Percentiles rank a stretch among this genome's conserved stretches.
These are phyloP conservation scores for Mixia osmundae DNA, from an alignment of 1,284 basidiomycete genomes.

Conservation along the genomic window DNA sequence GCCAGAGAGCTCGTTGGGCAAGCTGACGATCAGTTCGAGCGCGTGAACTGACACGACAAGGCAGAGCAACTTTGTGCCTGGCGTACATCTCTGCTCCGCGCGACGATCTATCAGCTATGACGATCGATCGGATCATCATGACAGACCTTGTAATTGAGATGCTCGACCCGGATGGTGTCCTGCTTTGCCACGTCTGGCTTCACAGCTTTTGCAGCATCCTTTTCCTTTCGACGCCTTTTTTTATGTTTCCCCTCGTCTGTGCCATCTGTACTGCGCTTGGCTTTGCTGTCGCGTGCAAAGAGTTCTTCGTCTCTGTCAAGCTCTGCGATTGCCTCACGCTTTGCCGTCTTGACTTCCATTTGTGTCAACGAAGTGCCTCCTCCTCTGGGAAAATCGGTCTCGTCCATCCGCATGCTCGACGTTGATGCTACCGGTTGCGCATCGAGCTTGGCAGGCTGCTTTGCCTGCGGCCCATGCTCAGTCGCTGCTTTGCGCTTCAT, in stretches of 20 bases:
- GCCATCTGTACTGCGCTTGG: conserved; percentile 30
- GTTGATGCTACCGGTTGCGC: too few relatives aligned
- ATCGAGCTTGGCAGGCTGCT: too few relatives aligned
- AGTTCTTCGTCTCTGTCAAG: too few relatives aligned
- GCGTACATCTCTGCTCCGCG: conserved; percentile 63
- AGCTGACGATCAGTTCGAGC: conserved; percentile 68
- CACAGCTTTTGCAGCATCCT: conserved; percentile 14
- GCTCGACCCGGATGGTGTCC: conserved; percentile 17
- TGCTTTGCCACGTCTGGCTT: conserved; percentile 10
- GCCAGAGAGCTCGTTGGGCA: conserved; percentile 83
- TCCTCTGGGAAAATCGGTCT: conserved; percentile 86
- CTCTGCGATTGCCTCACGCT: too few relatives aligned
- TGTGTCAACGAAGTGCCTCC: conserved; percentile 49
- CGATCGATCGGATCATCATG: too few relatives aligned
- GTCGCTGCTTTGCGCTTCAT: too few relatives aligned
- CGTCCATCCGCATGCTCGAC: conserved; percentile 24
- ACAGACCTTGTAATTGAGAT: conserved; percentile 18
- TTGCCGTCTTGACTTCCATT: conserved; percentile 62
- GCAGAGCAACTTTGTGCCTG: conserved; percentile 67
- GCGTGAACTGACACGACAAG: conserved; percentile 72
- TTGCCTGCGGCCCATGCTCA: too few relatives aligned
- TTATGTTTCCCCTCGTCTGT: conserved; percentile 18
- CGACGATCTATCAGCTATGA: too few relatives aligned
- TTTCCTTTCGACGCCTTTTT: conserved; percentile 10
- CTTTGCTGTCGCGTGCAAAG: conserved; percentile 61